Conservation (phyloP, 805 yeast species). For the Soucietia sequanensis region DNA sequence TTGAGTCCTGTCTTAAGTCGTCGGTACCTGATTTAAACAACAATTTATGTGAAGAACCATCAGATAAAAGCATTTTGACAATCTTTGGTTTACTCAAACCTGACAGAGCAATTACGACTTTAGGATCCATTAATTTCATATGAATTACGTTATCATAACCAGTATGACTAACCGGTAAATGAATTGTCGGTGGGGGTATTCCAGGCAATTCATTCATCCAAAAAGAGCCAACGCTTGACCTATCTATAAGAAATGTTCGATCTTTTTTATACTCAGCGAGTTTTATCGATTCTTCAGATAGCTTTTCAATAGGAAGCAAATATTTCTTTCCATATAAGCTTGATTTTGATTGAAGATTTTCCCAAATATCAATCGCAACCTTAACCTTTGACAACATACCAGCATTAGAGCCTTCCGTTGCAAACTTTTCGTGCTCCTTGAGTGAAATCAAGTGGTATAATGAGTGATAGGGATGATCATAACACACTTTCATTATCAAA, state of each 20-base stretch:
- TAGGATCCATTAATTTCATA: slow-evolving; percentile 45
- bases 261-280: slow-evolving; percentile 51
- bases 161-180: slow-evolving; percentile 40
- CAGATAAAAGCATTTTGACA: slow-evolving; percentile 48
- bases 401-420: slow-evolving; percentile 23
- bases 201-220: slow-evolving; percentile 54
- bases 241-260: slow-evolving; percentile 27
- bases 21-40: slow-evolving; percentile 85
- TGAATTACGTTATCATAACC: slow-evolving; percentile 47
- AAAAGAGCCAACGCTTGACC: slow-evolving; percentile 37
- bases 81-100: slow-evolving; percentile 92
- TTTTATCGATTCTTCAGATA: slow-evolving; percentile 50
- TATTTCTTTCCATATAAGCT: slow-evolving; percentile 21
- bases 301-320: slow-evolving; percentile 44
- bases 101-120: slow-evolving; percentile 63
- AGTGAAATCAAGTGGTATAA: slow-evolving; percentile 62
- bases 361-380: slow-evolving; percentile 50
- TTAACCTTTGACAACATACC: slow-evolving; percentile 46
- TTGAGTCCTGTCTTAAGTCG: slow-evolving; percentile 92
- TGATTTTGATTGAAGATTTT: slow-evolving; percentile 26
- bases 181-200: slow-evolving; percentile 69
- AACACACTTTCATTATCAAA: slow-evolving; percentile 47
- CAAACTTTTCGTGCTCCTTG: slow-evolving; percentile 41
- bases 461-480: slow-evolving; percentile 70
- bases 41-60: slow-evolving; percentile 59